These are phyloP conservation scores for Podila horticola DNA, from an alignment of 192 early-diverging fungal species.

Conservation along the genomic window DNA sequence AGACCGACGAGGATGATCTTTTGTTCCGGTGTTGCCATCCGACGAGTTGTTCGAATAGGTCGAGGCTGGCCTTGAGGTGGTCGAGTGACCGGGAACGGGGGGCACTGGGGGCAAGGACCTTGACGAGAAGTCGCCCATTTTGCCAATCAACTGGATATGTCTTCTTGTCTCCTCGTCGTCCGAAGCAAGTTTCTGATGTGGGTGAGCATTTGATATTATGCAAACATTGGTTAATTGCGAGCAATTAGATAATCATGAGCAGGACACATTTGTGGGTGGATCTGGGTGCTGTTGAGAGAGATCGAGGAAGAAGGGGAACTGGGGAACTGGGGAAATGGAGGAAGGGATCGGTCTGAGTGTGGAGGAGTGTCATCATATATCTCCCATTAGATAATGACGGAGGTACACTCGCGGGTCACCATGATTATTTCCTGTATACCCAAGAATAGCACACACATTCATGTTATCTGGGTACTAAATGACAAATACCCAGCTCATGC, in stretches of 20 bases:
- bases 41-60: conserved; percentile 33
- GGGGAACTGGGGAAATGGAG: no score
- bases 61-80: conserved; percentile 17
- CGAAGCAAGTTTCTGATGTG: conserved; percentile 14
- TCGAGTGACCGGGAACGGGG: conserved; percentile 3
- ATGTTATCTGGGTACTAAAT: no score
- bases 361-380: no score
- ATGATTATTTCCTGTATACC: background rate
- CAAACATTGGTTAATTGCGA: background rate
- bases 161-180: conserved; percentile 31
- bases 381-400: no score
- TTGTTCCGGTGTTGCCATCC: conserved; percentile 12
- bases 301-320: background rate
- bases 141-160: conserved; percentile 38
- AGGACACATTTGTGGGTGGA: no score
- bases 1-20: background rate
- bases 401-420: background rate
- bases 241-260: background rate
- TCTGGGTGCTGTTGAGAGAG: no score
- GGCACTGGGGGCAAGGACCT: conserved; percentile 36
- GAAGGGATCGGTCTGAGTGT: no score
- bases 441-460: conserved; percentile 1
- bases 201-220: background rate
- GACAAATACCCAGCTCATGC: no score
- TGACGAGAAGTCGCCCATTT: conserved; percentile 22